These are phyloP conservation scores for Neonectria neomacrospora DNA, from an alignment of 2,329 filamentous ascomycete species.

Conservation along the genomic window DNA sequence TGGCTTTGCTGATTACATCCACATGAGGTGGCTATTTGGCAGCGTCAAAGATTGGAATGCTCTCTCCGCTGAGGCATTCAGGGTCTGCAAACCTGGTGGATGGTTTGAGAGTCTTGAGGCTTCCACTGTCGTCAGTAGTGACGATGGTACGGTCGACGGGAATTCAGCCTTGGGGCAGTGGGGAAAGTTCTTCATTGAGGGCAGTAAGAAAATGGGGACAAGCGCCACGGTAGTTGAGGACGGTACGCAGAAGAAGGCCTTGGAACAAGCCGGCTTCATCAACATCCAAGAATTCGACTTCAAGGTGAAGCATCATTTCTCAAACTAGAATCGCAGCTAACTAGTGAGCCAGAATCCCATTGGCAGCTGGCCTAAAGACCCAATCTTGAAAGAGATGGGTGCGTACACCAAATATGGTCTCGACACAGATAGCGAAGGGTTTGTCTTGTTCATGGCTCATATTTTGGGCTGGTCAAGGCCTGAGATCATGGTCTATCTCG, in stretches of 20 bases:
- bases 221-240: conserved; percentile 42
- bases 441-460: conserved; percentile 48
- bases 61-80: conserved; percentile 63
- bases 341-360: conserved; percentile 29
- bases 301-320: conserved; percentile 9
- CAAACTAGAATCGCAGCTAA: background rate
- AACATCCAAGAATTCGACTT: conserved; percentile 42
- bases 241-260: conserved; percentile 30
- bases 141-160: conserved; percentile 44
- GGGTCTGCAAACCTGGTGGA: conserved; percentile 67
- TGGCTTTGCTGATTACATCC: conserved; percentile 67
- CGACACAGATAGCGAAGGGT: conserved; percentile 51
- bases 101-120: conserved; percentile 51
- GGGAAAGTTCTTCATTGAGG: conserved; percentile 45
- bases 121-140: conserved; percentile 40
- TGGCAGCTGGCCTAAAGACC: conserved; percentile 33
- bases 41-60: conserved; percentile 66
- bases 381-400: conserved; percentile 34
- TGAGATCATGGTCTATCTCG: conserved; percentile 49
- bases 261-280: conserved; percentile 38
- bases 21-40: conserved; percentile 66
- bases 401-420: conserved; percentile 47
- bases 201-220: conserved; percentile 46
- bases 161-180: conserved; percentile 45
- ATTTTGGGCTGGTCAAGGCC: conserved; percentile 51